Evolutionary conservation across 1,284 basidiomycete species (phyloP).

Genomic region (Cutaneotrichosporon cutaneum): DNA sequence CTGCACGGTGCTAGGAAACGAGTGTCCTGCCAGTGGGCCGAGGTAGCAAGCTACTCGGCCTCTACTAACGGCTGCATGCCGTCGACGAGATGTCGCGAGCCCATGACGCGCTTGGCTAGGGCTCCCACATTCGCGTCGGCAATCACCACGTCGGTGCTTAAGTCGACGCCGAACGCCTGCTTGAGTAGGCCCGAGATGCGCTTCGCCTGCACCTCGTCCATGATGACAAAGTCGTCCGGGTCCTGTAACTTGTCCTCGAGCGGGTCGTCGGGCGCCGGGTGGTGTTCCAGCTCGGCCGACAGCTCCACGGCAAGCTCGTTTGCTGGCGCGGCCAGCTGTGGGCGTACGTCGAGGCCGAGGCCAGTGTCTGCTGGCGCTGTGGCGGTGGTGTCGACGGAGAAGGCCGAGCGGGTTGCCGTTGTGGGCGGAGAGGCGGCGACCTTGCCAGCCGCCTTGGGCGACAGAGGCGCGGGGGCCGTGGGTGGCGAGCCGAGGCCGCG

Average conservation of each 20-base stretch:
- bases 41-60: neutral
- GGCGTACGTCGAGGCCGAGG: neutral
- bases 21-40: neutral
- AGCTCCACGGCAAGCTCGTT: conserved; percentile 15
- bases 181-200: conserved; percentile 76
- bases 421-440: neutral
- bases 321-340: neutral
- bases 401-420: neutral
- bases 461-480: neutral
- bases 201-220: conserved; percentile 83
- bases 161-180: conserved; percentile 81
- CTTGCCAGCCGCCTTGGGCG: neutral
- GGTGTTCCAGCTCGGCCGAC: conserved; percentile 12
- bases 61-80: conserved; percentile 8
- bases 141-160: conserved; percentile 82
- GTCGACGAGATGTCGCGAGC: conserved; percentile 63
- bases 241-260: conserved; percentile 54
- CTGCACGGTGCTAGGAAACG: neutral
- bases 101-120: conserved; percentile 77
- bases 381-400: neutral
- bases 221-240: conserved; percentile 90
- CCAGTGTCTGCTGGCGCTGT: too few species aligned
- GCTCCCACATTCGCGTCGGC: conserved; percentile 86
- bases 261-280: conserved; percentile 27
- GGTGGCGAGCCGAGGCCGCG: neutral